Evolutionary conservation across 2,329 filamentous ascomycete genomes (phyloP).

Genomic region (Ophiocordyceps camponoti-floridani): DNA sequence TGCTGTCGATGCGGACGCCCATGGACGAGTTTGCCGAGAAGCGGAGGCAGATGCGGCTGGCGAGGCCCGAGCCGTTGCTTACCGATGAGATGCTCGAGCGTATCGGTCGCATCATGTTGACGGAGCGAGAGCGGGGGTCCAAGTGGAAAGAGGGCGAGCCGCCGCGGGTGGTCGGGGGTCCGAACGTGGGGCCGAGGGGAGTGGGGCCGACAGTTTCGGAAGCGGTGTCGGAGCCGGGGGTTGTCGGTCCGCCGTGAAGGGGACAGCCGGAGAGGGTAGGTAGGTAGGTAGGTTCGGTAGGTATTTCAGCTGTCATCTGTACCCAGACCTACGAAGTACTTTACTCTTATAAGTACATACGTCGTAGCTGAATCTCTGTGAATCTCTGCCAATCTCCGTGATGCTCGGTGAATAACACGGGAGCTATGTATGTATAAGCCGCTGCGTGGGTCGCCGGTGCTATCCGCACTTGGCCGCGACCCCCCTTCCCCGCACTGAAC

Average conservation of each 20-base stretch:
- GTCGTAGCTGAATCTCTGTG: too few relatives aligned
- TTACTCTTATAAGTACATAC: too few relatives aligned
- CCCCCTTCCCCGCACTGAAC: too few relatives aligned
- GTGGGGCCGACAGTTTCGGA: not conserved
- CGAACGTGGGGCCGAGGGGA: too few relatives aligned
- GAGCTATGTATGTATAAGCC: too few relatives aligned
- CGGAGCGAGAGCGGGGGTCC: slow-evolving; percentile 20
- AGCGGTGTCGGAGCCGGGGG: not conserved
- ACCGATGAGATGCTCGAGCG: slow-evolving; percentile 40
- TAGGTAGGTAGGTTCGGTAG: too few relatives aligned
- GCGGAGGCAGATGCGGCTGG: slow-evolving; percentile 30
- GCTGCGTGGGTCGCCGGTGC: too few relatives aligned
- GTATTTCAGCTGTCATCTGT: too few relatives aligned
- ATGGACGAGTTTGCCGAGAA: slow-evolving; percentile 40
- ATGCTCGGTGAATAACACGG: too few relatives aligned
- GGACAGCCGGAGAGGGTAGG: not conserved
- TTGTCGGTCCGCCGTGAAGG: not conserved
- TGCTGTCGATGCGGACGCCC: slow-evolving; percentile 31
- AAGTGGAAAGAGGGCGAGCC: not conserved
- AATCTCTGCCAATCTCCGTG: too few relatives aligned
- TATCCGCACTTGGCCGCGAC: too few relatives aligned
- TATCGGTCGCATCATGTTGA: slow-evolving; percentile 42
- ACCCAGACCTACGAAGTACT: too few relatives aligned
- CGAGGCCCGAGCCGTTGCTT: slow-evolving; percentile 35
- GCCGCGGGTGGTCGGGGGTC: not conserved